A percentile compares a stretch with the other conserved stretches of the same genome.
phyloP scores from a whole-genome alignment of 371 early-diverging fungal species.

The Rhizopus arrhizus region DNA sequence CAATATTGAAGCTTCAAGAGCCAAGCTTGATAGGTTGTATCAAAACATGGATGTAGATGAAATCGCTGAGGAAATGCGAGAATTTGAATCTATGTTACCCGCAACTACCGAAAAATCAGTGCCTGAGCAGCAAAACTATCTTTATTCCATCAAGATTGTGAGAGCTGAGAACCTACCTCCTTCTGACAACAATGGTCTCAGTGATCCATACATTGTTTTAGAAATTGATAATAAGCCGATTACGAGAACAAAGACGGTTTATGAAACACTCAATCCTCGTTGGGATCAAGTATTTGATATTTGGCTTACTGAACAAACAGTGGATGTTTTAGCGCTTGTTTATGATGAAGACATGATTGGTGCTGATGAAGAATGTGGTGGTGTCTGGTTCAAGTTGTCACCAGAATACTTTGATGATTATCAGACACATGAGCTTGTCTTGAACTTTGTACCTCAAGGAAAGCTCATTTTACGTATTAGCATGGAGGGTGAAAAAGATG shows the following conservation, averaged over 20 bases:
- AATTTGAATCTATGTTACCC: constrained; percentile 33
- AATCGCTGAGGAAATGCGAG: constrained; percentile 54
- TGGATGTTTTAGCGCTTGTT: constrained; percentile 68
- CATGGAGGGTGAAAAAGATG: constrained; percentile 90
- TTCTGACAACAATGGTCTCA: constrained; percentile 61
- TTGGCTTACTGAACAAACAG: constrained; percentile 58
- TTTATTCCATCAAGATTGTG: constrained; percentile 63
- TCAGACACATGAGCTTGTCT: constrained; percentile 80
- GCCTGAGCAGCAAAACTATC: constrained; percentile 36
- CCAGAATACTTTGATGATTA: constrained; percentile 65
- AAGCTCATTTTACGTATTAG: constrained; percentile 79
- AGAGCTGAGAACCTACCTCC: constrained; percentile 60
- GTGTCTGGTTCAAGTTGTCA: constrained; percentile 66
- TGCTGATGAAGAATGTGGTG: constrained; percentile 82
- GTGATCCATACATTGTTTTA: constrained; percentile 77
- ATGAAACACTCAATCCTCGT: constrained; percentile 79
- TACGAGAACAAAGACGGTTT: constrained; percentile 66
- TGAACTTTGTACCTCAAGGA: constrained; percentile 87
- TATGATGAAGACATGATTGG: constrained; percentile 80
- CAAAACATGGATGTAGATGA: constrained; percentile 71
- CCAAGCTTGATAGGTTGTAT: constrained; percentile 63
- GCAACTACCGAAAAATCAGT: constrained; percentile 4
- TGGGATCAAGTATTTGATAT: constrained; percentile 94
- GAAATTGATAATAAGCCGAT: constrained; percentile 57
- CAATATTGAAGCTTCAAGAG: constrained; percentile 68